Evolutionary conservation across 306 rosid species (phyloP), one percentile per base, ranked within the genome.

Genomic region (Prunus mongolica): DNA sequence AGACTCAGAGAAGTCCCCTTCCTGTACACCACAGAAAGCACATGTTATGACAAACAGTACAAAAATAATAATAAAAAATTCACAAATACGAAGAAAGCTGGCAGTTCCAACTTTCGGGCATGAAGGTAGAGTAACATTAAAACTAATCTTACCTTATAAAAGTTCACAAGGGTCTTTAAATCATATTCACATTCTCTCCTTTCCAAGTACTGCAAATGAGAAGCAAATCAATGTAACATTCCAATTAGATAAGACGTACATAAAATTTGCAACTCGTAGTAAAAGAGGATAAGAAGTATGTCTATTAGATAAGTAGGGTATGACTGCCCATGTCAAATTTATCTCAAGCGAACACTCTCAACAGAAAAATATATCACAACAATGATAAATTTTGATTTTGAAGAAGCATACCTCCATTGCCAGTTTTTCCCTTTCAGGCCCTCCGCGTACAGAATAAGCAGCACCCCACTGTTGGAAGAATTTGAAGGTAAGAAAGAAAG

Each of bases 401-500:
- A 54, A 82, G 44, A 67, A 20, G 32, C 14, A 30, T 88, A 96
- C 99, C 98, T 96, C 96, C 98, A 92, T 91, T 18, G 87, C 91
- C 68, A 71, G 32, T 56, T 77, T 88, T 86, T 96, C 99, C 85
- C 16, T 91, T 81, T 92, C 96, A 62, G 93, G 90, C 69, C 93
- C 93, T 30, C 99, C 96, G 2, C 87, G 83, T 28, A 96, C 92
- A 77, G 90, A 87, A 81, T 78, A 96, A 28, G 87, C 99, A 81
- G 91, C 88, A 63, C 99, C 99, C 99, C 99, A 96, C 99, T 96
- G 76, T n/a, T 67, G 72, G 25, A 69, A 38, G 28, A 79, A 24
- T 19, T 19, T n/a, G 63, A 8, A 58, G 32, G 75, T 84, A 58
- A 66, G 75, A 34, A 78, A 30, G 12, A 62, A 75, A 28, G 57